Conservation (phyloP, 2,329 filamentous ascomycete species). For the Hirsutella minnesotensis region DNA sequence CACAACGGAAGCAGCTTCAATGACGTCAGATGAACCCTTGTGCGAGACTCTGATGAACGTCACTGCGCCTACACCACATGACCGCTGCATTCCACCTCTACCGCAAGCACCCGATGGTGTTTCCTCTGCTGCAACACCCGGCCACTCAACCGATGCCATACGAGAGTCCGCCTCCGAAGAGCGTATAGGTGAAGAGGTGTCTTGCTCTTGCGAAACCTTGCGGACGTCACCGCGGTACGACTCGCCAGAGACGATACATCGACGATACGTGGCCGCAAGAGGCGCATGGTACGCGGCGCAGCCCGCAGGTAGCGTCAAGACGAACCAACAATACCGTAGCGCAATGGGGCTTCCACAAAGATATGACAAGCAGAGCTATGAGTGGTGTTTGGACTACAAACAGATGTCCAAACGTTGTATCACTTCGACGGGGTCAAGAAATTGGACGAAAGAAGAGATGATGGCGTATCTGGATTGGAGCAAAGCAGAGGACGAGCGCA, state of each 20-base stretch:
- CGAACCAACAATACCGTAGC: conserved; percentile 11
- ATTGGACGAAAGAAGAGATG: no score
- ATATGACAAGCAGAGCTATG: conserved; percentile 8
- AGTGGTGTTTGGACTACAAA: no score
- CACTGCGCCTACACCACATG: no score
- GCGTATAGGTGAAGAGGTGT: not conserved
- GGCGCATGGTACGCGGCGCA: conserved; percentile 8
- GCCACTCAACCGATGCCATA: no score
- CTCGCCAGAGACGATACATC: conserved; percentile 7
- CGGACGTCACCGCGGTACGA: not conserved
- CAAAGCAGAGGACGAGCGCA: conserved; percentile 9
- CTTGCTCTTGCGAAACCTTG: not conserved
- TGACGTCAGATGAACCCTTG: no score
- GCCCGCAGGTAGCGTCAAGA: conserved; percentile 7
- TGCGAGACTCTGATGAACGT: no score
- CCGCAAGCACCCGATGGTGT: no score
- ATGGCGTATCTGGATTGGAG: conserved; percentile 12
- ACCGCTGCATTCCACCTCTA: no score
- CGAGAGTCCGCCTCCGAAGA: not conserved
- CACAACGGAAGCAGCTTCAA: no score
- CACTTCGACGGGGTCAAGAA: no score
- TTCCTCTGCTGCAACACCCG: no score
- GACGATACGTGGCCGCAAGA: conserved; percentile 9
- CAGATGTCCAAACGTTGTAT: no score
- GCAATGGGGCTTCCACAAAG: conserved; percentile 7